These are phyloP conservation scores for Durusdinium trenchii DNA, from an alignment of 73 alveolate genomes.

Conservation along the genomic window DNA sequence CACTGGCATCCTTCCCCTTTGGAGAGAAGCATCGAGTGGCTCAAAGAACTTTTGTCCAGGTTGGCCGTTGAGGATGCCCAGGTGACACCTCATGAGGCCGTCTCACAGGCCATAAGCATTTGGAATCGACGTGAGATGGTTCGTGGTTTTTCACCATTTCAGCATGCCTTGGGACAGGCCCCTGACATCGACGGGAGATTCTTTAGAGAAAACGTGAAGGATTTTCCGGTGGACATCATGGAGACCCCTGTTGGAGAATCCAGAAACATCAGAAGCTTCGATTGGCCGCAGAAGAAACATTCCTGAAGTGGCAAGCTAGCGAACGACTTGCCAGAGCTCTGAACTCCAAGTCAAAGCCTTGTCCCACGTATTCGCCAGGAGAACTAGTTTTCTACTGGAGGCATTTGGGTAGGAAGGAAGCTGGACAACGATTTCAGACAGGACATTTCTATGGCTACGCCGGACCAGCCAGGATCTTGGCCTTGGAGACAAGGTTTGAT, in stretches of 20 bases:
- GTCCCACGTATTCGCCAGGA: background rate
- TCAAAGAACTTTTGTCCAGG: background rate
- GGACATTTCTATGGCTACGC: background rate
- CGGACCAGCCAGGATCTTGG: conserved; percentile 14
- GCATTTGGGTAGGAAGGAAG: background rate
- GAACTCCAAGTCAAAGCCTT: background rate
- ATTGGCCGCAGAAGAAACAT: background rate
- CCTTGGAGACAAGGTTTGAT: background rate
- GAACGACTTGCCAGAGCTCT: background rate
- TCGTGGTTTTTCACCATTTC: background rate
- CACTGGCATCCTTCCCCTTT: background rate
- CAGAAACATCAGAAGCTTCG: background rate
- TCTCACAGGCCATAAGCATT: background rate
- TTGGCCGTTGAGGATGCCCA: background rate
- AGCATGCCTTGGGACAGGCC: background rate
- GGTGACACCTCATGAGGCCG: background rate
- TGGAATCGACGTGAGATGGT: background rate
- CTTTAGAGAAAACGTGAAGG: background rate
- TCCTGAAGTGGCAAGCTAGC: background rate
- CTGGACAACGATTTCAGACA: background rate
- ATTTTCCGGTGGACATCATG: background rate
- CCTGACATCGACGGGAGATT: background rate
- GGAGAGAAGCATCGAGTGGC: background rate
- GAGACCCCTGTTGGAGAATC: background rate
- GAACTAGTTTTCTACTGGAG: background rate